Evolutionary conservation across 106 monocot species (phyloP).

Genomic region (Gastrodia elata): DNA sequence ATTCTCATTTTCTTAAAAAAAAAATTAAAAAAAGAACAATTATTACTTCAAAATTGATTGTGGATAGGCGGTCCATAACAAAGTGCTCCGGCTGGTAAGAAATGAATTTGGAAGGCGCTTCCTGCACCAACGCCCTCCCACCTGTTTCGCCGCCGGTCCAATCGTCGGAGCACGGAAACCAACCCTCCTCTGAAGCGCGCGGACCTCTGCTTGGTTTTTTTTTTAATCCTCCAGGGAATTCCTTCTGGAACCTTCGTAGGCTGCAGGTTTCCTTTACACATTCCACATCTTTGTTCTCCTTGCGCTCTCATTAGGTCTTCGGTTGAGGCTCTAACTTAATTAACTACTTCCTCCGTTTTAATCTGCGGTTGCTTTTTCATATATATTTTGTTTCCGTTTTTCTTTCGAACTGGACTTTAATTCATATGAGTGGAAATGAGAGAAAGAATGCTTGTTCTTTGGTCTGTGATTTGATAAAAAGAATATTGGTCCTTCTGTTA

Average conservation of each 20-base stretch:
- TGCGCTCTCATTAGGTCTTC: not conserved
- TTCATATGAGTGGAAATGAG: not conserved
- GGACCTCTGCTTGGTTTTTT: not conserved
- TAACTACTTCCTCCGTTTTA: not conserved
- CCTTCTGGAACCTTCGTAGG: conserved; percentile 21
- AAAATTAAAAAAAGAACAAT: too few species aligned
- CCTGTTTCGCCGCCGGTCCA: not conserved
- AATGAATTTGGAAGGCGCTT: not conserved
- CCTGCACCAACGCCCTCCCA: not conserved
- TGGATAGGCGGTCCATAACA: not conserved
- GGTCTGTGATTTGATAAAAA: not conserved
- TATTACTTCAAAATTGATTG: too few species aligned
- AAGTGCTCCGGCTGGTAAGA: not conserved
- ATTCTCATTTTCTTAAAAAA: too few species aligned
- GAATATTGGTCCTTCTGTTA: not conserved
- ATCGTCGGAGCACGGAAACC: conserved; percentile 1
- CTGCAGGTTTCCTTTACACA: conserved; percentile 18
- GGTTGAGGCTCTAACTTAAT: not conserved
- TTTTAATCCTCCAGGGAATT: conserved; percentile 8
- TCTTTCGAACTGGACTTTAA: not conserved
- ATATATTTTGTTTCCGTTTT: not conserved
- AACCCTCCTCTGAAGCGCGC: not conserved
- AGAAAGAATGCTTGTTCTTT: not conserved
- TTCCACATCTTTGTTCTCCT: not conserved
- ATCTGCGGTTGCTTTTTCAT: not conserved